Conservation (phyloP, 352 stramenopile species). For the Blastocystis sp. region DNA sequence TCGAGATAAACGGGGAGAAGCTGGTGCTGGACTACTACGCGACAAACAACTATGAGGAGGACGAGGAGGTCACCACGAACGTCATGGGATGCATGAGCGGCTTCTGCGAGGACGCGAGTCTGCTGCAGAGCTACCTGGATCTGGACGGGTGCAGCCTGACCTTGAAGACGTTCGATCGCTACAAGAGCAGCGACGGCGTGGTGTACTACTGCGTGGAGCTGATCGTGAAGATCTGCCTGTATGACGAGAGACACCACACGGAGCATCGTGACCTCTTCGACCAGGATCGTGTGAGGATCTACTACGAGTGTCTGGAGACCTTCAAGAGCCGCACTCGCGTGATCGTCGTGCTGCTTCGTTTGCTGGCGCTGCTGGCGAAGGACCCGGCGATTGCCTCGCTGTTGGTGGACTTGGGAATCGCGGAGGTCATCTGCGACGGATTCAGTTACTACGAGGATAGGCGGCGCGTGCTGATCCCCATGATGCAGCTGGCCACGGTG, state of each 20-base stretch:
- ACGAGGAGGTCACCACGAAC: conserved; percentile 47
- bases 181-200: background rate
- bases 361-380: conserved; percentile 49
- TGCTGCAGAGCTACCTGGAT: background rate
- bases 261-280: background rate
- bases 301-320: conserved; percentile 23
- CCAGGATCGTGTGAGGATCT: background rate
- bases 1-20: background rate
- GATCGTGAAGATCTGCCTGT: conserved; percentile 36
- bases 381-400: background rate
- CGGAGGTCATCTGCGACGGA: background rate
- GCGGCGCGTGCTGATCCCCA: background rate
- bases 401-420: background rate
- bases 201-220: conserved; percentile 40
- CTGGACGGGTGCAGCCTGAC: background rate
- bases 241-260: background rate
- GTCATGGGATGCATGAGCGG: background rate
- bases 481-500: conserved; percentile 30
- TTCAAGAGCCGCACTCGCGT: background rate
- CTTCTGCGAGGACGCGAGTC: background rate
- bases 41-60: background rate
- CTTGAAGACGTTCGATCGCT: conserved; percentile 2
- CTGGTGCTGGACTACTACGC: background rate
- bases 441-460: background rate
- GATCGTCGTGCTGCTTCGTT: conserved; percentile 2